Evolutionary conservation across 257 asterid species (phyloP).

Genomic region (Scutellaria galericulata): DNA sequence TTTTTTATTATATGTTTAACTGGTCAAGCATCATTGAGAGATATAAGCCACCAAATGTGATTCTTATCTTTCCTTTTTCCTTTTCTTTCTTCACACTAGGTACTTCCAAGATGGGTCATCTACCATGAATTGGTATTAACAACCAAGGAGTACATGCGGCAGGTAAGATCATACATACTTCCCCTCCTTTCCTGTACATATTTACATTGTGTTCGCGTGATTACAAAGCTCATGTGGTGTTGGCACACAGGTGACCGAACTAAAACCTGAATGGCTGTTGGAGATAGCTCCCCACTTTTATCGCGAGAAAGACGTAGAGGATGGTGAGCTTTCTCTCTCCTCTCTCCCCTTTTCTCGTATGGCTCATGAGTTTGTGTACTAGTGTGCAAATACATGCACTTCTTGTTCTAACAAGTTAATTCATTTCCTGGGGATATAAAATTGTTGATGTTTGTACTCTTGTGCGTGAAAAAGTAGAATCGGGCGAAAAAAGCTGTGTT

Average conservation of each 20-base stretch:
- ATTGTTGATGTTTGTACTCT: neutral
- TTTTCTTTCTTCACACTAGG: conserved; percentile 40
- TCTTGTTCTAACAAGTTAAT: neutral
- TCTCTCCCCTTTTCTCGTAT: neutral
- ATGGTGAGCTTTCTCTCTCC: conserved; percentile 51
- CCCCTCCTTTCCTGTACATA: neutral
- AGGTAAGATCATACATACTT: conserved; percentile 41
- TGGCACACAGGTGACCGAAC: conserved; percentile 69
- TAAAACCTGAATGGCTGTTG: conserved; percentile 90
- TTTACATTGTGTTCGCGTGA: neutral
- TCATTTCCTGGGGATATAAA: neutral
- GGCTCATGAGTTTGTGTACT: neutral
- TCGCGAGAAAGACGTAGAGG: conserved; percentile 85
- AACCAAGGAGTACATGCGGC: conserved; percentile 94
- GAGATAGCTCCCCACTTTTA: conserved; percentile 95
- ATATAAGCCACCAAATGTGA: conserved; percentile 29
- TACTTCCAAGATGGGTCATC: conserved; percentile 89
- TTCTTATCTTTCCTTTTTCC: neutral
- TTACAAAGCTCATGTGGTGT: conserved; percentile 30
- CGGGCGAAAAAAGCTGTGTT: neutral
- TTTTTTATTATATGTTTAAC: neutral
- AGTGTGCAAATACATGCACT: neutral
- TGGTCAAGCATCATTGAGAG: neutral
- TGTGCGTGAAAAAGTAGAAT: neutral
- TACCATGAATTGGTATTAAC: conserved; percentile 93